Evolutionary conservation across 2,329 filamentous ascomycete genomes (phyloP).

Genomic region (Trichoderma koningii): DNA sequence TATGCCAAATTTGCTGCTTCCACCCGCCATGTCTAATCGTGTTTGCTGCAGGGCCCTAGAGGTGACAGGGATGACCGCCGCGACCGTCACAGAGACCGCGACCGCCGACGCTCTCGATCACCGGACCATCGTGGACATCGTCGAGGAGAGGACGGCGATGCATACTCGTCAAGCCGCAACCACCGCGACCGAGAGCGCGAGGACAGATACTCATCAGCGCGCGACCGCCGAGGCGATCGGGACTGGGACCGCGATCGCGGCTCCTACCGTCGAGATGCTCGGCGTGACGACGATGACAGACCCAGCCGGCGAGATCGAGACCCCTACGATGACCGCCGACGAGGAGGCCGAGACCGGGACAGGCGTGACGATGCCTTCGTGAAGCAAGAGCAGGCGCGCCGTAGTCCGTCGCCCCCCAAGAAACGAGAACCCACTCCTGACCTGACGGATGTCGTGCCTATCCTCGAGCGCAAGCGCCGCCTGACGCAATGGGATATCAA

Average conservation of each 20-base stretch:
- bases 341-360: slow-evolving; percentile 53
- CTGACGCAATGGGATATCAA: slow-evolving; percentile 99
- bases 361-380: slow-evolving; percentile 45
- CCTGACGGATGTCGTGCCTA: slow-evolving; percentile 78
- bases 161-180: slow-evolving; percentile 89
- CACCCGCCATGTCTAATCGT: slow-evolving; percentile 30
- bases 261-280: slow-evolving; percentile 60
- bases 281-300: slow-evolving; percentile 66
- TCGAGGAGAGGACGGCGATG: slow-evolving; percentile 77
- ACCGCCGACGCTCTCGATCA: slow-evolving; percentile 81
- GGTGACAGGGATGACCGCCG: slow-evolving; percentile 42
- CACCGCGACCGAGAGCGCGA: slow-evolving; percentile 93
- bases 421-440: slow-evolving; percentile 96
- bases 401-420: slow-evolving; percentile 79
- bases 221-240: slow-evolving; percentile 67
- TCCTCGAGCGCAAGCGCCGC: slow-evolving; percentile 84
- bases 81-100: slow-evolving; percentile 49
- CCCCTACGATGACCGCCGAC: slow-evolving; percentile 51
- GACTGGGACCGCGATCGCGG: slow-evolving; percentile 75
- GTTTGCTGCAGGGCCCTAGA: slow-evolving; percentile 34
- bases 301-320: slow-evolving; percentile 62
- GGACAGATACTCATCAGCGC: slow-evolving; percentile 75
- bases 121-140: slow-evolving; percentile 70
- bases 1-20: slow-evolving; percentile 29
- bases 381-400: slow-evolving; percentile 57